Base-by-base conservation (phyloP, 352 stramenopile genomes). In the Thraustotheca clavata region DNA sequence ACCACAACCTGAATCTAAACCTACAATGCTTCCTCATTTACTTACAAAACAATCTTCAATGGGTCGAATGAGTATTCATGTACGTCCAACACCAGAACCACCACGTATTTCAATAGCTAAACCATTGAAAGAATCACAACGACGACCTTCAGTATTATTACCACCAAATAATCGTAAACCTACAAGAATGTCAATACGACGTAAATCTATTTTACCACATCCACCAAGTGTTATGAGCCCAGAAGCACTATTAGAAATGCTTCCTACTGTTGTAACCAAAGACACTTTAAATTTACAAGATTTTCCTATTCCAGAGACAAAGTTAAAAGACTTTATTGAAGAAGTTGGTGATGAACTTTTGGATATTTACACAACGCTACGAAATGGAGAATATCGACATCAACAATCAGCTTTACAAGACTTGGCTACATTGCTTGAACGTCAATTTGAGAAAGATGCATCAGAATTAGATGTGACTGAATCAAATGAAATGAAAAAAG, bases 401-500 rank as follows among this genome's bases (percentile, higher is more conserved):
- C 41, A 54, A 22, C 57, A 65, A 27, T 22, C 27, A 20, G 57
- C 35, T 3, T 47, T 65, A 26, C 38, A 38, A 8, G 57, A 65
- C 22, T 43, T 65, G 12, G 41, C 9, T 2, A 12, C 16, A 11
- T 5, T 73, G 7, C 39, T 70, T 12, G 71, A 49, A 5, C 68
- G 69, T 41, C 70, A 69, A 26, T 62, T 43, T 3, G 35, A 70
- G 14, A 65, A 79, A 7, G 47, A 57, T 9, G 12, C 65, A 0
- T 68, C 76, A 2, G 72, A 71, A 60, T n/a, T 66, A 62, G 49
- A 59, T 11, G 34, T 61, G 27, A 61, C 67, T 49, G 54, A 54
- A 14, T n/a, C n/a, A n/a, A n/a, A n/a, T n/a, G n/a, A n/a, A n/a
- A n/a, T n/a, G n/a, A 60, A 70, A 16, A 60, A 40, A 8, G 60